Percentiles rank a stretch among this genome's conserved stretches.
Conservation (phyloP, 441 rosid genomes). For the Euphorbia celastroides region DNA sequence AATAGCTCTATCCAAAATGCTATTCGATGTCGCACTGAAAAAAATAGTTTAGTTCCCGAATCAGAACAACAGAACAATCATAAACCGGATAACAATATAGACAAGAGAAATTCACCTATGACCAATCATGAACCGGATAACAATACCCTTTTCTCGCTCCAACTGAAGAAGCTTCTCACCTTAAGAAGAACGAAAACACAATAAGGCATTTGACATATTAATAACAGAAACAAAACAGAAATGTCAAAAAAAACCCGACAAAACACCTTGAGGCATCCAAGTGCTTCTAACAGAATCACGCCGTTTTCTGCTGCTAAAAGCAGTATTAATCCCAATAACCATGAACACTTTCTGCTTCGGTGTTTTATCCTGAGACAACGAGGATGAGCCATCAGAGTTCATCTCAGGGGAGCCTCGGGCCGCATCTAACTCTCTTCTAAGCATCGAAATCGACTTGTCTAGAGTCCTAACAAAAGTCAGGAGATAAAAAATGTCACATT, state of each 20-base stretch:
- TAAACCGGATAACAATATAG: too few species aligned
- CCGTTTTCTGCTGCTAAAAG: constrained; percentile 91
- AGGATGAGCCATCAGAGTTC: too few species aligned
- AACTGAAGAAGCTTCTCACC: constrained; percentile 64
- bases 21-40: constrained; percentile 76
- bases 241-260: too few species aligned
- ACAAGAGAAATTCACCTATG: too few species aligned
- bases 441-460: constrained; percentile 78
- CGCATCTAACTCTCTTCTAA: constrained; percentile 77
- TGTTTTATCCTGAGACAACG: constrained; percentile 34
- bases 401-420: constrained; percentile 64
- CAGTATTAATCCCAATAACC: constrained; percentile 92
- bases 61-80: too few species aligned
- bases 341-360: constrained; percentile 59
- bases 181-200: too few species aligned
- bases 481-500: too few species aligned
- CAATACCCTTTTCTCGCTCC: constrained; percentile 81
- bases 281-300: constrained; percentile 86
- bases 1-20: constrained; percentile 74
- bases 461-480: constrained; percentile 61
- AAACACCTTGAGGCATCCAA: constrained; percentile 93
- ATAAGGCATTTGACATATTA: too few species aligned
- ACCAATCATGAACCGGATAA: constrained; percentile 86
- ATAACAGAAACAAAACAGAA: constrained; percentile 18
- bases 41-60: too few species aligned